These are phyloP conservation scores for Nemania sp. DNA, from an alignment of 2,329 filamentous ascomycete genomes.

Conservation along the genomic window DNA sequence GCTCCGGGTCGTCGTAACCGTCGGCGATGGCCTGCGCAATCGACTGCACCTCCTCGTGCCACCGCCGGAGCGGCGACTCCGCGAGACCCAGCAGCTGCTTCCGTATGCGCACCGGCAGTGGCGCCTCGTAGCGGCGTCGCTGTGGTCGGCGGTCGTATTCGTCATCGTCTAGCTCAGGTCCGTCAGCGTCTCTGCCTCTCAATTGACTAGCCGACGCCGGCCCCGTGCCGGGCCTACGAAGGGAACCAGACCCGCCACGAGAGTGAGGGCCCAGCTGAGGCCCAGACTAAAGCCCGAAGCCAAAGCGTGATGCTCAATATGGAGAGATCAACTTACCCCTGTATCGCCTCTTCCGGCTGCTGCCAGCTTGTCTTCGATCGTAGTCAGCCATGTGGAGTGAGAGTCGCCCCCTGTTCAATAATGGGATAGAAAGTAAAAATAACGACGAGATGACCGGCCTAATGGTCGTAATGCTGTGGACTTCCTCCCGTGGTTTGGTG, in stretches of 20 bases:
- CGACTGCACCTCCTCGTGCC: conserved; percentile 75
- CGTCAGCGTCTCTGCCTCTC: conserved; percentile 3
- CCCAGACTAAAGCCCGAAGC: not conserved
- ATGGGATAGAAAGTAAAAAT: not conserved
- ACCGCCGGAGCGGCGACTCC: conserved; percentile 76
- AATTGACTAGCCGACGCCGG: too few relatives aligned
- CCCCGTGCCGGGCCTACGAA: too few relatives aligned
- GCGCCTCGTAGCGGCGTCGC: conserved; percentile 72
- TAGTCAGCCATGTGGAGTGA: conserved; percentile 55
- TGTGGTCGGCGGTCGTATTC: conserved; percentile 74
- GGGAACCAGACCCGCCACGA: too few relatives aligned
- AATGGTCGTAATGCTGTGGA: not conserved
- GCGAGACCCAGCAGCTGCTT: conserved; percentile 79
- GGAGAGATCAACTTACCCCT: conserved; percentile 61
- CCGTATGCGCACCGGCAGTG: conserved; percentile 70
- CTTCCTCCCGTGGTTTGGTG: not conserved
- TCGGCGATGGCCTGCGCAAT: conserved; percentile 79
- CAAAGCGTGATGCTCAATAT: conserved; percentile 1
- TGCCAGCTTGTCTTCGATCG: conserved; percentile 55
- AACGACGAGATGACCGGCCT: not conserved
- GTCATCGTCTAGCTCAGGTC: conserved; percentile 63
- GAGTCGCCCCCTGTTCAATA: not conserved
- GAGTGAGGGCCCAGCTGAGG: too few relatives aligned
- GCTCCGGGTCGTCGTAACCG: conserved; percentile 81
- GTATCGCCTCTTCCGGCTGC: conserved; percentile 73